phyloP scores from a whole-genome alignment of 768 basidiomycete species.

The Auriscalpium microsporum region DNA sequence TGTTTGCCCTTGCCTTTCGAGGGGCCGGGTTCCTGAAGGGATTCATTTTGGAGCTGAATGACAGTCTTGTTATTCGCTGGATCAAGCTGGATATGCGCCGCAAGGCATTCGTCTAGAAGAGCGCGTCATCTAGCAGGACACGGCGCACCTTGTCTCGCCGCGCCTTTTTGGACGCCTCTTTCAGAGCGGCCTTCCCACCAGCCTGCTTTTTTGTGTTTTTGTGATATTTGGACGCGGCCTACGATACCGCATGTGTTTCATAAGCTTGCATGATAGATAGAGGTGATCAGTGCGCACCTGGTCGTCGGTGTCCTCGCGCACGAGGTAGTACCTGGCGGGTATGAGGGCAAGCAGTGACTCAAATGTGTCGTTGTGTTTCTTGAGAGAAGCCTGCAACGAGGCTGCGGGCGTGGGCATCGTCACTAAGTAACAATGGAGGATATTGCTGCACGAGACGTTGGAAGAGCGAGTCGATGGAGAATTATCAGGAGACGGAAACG shows the following conservation, averaged over 20 bases:
- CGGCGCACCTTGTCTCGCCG: slow-evolving; percentile 70
- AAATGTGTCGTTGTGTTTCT: slow-evolving; percentile 81
- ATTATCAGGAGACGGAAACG: no score
- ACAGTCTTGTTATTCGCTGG: slow-evolving; percentile 80
- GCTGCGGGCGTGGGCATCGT: slow-evolving; percentile 42
- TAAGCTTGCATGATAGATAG: not conserved
- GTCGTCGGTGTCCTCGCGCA: slow-evolving; percentile 55
- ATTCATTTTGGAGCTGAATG: slow-evolving; percentile 39
- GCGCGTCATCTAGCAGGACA: no score
- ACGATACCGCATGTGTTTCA: not conserved
- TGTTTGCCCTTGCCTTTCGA: slow-evolving; percentile 38
- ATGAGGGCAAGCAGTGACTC: slow-evolving; percentile 78
- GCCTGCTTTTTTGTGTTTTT: slow-evolving; percentile 77
- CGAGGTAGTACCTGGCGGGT: slow-evolving; percentile 83
- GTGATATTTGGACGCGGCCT: slow-evolving; percentile 64
- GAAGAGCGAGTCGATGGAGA: no score
- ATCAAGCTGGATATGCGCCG: slow-evolving; percentile 60
- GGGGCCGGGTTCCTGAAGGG: not conserved
- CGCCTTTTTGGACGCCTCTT: slow-evolving; percentile 84
- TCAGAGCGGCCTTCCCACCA: slow-evolving; percentile 78
- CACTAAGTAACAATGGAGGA: no score
- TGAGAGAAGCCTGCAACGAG: slow-evolving; percentile 53
- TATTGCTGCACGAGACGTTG: no score
- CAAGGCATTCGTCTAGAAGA: not conserved
- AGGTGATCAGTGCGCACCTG: slow-evolving; percentile 35